These are phyloP conservation scores for Xylariaceae sp. DNA, from an alignment of 2,329 filamentous ascomycete species.

Conservation along the genomic window DNA sequence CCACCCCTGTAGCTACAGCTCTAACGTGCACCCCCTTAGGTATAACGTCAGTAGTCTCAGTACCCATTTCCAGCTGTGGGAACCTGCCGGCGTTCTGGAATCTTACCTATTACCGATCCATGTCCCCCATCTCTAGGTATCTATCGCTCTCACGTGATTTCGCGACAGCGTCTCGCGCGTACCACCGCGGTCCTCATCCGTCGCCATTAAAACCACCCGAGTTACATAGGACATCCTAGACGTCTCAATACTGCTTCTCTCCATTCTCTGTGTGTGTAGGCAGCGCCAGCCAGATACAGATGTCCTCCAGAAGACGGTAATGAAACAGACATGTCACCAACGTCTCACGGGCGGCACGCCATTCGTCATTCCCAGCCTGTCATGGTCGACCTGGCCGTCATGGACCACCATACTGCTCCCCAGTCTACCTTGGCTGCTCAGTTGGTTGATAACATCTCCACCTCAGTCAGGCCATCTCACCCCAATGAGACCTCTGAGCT, in stretches of 20 bases:
- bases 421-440: slow-evolving; percentile 86
- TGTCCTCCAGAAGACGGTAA: neutral
- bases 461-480: slow-evolving; percentile 57
- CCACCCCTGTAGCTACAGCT: no score
- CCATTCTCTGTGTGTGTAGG: neutral
- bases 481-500: slow-evolving; percentile 70
- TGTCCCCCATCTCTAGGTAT: no score
- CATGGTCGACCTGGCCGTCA: slow-evolving; percentile 16
- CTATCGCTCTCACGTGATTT: slow-evolving; percentile 19
- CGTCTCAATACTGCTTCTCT: slow-evolving; percentile 1
- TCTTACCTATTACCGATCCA: no score
- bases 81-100: no score
- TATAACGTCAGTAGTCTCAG: no score
- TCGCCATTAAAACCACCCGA: no score
- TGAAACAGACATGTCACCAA: slow-evolving; percentile 24
- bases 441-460: slow-evolving; percentile 75
- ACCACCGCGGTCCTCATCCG: slow-evolving; percentile 7
- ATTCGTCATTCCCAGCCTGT: slow-evolving; percentile 21
- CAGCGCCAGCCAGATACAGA: neutral
- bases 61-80: no score
- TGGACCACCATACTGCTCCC: slow-evolving; percentile 38
- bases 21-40: no score
- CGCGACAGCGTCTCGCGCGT: slow-evolving; percentile 15
- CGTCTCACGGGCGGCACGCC: slow-evolving; percentile 27
- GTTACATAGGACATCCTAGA: slow-evolving; percentile 1